phyloP scores from a whole-genome alignment of 768 basidiomycete species.

The Boletus rex-veris region DNA sequence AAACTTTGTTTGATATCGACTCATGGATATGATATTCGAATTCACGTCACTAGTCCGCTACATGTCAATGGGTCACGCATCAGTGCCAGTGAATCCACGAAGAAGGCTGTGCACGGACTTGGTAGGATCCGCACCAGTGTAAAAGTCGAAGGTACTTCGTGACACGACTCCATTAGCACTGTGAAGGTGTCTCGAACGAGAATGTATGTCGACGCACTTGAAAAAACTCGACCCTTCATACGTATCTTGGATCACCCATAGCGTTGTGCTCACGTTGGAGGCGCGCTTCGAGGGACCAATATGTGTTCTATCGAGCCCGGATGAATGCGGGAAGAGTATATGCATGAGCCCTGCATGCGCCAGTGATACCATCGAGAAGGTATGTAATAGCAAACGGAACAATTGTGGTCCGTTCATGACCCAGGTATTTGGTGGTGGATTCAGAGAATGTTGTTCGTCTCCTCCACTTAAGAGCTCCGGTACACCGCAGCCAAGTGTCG shows the following conservation, averaged over 20 bases:
- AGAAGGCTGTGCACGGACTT: conserved; percentile 34
- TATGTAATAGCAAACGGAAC: conserved; percentile 12
- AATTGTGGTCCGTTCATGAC: neutral
- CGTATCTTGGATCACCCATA: conserved; percentile 68
- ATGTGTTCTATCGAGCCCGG: neutral
- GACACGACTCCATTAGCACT: conserved; percentile 2
- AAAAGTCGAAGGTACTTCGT: conserved; percentile 57
- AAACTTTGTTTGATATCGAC: conserved; percentile 7
- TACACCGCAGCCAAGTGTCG: conserved; percentile 17
- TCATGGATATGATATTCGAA: conserved; percentile 5
- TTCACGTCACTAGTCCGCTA: conserved; percentile 72
- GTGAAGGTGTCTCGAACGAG: neutral
- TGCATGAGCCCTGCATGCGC: conserved; percentile 12
- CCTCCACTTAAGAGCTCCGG: conserved; percentile 1
- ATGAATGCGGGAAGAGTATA: neutral
- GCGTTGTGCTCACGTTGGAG: conserved; percentile 33
- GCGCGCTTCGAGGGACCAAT: conserved; percentile 14
- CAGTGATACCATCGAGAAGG: conserved; percentile 11
- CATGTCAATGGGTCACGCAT: conserved; percentile 1
- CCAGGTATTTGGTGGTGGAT: conserved; percentile 10
- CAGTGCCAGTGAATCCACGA: conserved; percentile 12
- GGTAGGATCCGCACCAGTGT: conserved; percentile 60
- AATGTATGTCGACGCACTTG: conserved; percentile 45
- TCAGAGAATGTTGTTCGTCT: conserved; percentile 1
- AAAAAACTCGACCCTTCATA: conserved; percentile 68